Percentiles rank a stretch among this genome's conserved stretches.
Evolutionary conservation across 768 basidiomycete species (phyloP).

Genomic region (Lentinula aciculospora): DNA sequence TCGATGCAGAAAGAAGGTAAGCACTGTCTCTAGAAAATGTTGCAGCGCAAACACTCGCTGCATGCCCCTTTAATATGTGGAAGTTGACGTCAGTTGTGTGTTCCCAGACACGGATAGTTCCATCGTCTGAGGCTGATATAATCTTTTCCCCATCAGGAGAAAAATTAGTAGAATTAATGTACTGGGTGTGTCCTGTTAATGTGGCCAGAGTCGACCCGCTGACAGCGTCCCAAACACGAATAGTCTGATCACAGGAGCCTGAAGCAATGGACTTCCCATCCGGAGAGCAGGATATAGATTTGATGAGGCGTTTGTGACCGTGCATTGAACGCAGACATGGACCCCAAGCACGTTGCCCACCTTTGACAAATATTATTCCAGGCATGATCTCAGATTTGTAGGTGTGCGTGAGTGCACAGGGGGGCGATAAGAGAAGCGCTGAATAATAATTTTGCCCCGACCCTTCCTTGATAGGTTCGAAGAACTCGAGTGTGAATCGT

Average conservation of each 20-base stretch:
- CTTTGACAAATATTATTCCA: no score
- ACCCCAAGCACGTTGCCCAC: no score
- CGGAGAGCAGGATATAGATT: background rate
- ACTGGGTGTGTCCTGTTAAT: background rate
- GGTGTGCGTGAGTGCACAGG: no score
- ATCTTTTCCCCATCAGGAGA: constrained; percentile 9
- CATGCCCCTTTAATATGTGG: no score
- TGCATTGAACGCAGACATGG: background rate
- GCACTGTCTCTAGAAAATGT: no score
- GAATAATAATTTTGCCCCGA: no score
- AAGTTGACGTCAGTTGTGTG: background rate
- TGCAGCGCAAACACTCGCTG: no score
- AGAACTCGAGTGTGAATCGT: background rate
- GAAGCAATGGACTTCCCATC: background rate
- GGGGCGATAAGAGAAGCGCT: no score
- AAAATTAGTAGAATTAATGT: background rate
- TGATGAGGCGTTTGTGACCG: background rate
- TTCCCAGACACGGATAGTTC: constrained; percentile 9
- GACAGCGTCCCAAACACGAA: background rate
- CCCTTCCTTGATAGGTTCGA: no score
- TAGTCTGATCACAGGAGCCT: background rate
- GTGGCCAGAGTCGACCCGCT: background rate
- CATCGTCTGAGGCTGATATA: constrained; percentile 6
- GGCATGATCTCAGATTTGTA: no score
- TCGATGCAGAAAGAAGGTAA: no score